phyloP scores from a whole-genome alignment of 2,329 filamentous ascomycete genomes.

The Fusarium sp. region DNA sequence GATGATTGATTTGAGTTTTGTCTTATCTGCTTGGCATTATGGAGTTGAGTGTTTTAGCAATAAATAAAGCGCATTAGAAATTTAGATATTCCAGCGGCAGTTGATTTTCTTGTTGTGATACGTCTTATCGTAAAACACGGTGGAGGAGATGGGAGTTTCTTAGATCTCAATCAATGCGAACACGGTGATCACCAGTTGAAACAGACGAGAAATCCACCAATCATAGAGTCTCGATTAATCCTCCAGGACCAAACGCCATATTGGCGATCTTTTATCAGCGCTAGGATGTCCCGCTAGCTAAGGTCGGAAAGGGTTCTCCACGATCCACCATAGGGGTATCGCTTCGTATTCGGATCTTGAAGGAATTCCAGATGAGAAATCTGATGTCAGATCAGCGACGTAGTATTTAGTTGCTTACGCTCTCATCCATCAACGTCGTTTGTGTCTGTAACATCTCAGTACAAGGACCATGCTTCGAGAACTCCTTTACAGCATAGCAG shows the following conservation, averaged over 20 bases:
- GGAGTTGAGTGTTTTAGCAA: too few species aligned
- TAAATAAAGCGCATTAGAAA: too few species aligned
- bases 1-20: too few species aligned
- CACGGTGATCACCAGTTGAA: background rate
- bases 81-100: too few species aligned
- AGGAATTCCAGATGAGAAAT: background rate
- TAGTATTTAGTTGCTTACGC: background rate
- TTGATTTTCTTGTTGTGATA: too few species aligned
- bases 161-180: too few species aligned
- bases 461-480: slow-evolving; percentile 37
- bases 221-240: background rate
- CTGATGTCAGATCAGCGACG: slow-evolving; percentile 1
- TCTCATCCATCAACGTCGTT: background rate
- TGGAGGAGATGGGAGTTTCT: too few species aligned
- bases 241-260: background rate
- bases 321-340: slow-evolving; percentile 17
- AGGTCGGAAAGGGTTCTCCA: background rate
- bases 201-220: background rate
- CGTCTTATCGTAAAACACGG: too few species aligned
- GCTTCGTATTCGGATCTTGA: slow-evolving; percentile 19
- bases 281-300: slow-evolving; percentile 1
- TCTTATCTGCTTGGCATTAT: too few species aligned
- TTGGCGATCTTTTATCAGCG: background rate
- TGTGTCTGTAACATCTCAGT: background rate
- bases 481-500: slow-evolving; percentile 18